phyloP scores from a whole-genome alignment of 202 grass and related monocot genomes.

The Tripidium arundinaceum region DNA sequence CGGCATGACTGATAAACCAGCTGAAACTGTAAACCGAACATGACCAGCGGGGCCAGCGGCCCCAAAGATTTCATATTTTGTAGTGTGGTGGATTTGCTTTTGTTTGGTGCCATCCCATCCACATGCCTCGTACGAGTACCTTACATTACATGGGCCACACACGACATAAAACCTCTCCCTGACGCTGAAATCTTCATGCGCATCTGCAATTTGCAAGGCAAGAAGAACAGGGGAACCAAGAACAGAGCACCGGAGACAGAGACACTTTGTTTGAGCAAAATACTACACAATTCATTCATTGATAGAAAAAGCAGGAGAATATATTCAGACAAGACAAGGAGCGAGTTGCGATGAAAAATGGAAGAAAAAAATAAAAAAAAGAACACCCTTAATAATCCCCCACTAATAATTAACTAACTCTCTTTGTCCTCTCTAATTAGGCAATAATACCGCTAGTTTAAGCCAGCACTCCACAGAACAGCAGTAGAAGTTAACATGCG shows the following conservation, averaged over 20 bases:
- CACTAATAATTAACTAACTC: conserved; percentile 11
- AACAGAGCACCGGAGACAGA: neutral
- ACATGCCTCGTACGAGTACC: neutral
- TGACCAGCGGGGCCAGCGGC: too few species aligned
- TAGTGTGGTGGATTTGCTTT: too few species aligned
- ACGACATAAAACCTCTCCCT: neutral
- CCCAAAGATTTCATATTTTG: too few species aligned
- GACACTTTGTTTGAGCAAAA: neutral
- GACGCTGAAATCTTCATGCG: neutral
- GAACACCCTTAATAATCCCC: neutral
- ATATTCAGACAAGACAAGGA: conserved; percentile 16
- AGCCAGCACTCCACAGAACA: conserved; percentile 4
- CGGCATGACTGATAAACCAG: too few species aligned
- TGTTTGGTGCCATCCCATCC: neutral
- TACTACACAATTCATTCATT: conserved; percentile 12
- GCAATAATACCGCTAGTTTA: neutral
- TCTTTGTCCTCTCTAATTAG: conserved; percentile 17
- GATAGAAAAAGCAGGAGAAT: neutral
- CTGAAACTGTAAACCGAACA: too few species aligned
- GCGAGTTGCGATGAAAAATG: neutral
- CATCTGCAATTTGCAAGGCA: neutral
- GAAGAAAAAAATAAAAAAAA: conserved; percentile 4
- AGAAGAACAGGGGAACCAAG: neutral
- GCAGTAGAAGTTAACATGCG: neutral
- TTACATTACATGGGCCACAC: too few species aligned